phyloP scores from a whole-genome alignment of 2,329 filamentous ascomycete species.

The Colletotrichum musae region DNA sequence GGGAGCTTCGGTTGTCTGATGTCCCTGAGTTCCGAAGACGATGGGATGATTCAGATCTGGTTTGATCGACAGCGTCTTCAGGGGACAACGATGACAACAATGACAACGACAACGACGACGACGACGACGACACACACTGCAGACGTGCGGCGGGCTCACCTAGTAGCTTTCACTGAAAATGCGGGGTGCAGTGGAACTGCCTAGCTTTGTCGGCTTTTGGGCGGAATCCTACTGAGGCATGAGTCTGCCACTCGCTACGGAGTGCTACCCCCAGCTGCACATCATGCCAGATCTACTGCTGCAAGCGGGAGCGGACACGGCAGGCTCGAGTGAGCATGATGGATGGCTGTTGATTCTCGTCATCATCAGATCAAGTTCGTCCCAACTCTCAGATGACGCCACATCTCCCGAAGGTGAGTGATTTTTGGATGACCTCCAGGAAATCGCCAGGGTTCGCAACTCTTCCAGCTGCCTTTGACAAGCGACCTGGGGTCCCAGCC shows the following conservation, averaged over 20 bases:
- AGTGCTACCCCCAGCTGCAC: conserved; percentile 17
- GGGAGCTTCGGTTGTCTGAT: conserved; percentile 39
- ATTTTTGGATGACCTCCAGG: conserved; percentile 3
- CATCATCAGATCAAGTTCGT: conserved; percentile 35
- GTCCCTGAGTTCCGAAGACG: conserved; percentile 35
- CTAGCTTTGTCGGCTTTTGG: not conserved
- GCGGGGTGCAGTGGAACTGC: conserved; percentile 31
- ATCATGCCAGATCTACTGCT: conserved; percentile 40
- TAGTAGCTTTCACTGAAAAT: conserved; percentile 20
- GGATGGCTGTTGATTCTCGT: conserved; percentile 8
- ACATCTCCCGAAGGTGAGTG: conserved; percentile 2
- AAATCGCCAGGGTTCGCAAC: not conserved
- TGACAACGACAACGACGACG: not conserved
- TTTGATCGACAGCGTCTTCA: conserved; percentile 35
- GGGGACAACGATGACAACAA: conserved; percentile 10
- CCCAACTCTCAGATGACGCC: conserved; percentile 32
- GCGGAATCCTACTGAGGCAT: conserved; percentile 3
- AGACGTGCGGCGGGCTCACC: conserved; percentile 14
- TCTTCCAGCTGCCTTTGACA: not conserved
- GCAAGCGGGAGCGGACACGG: conserved; percentile 28
- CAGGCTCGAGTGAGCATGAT: not conserved
- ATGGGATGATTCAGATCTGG: conserved; percentile 39
- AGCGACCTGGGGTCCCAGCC: conserved; percentile 4
- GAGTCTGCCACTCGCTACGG: not conserved
- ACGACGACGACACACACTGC: conserved; percentile 12